Evolutionary conservation across 148 eudicot genomes (phyloP), one percentile per base, ranked within the genome.

Genomic region (Dysphania ambrosioides): DNA sequence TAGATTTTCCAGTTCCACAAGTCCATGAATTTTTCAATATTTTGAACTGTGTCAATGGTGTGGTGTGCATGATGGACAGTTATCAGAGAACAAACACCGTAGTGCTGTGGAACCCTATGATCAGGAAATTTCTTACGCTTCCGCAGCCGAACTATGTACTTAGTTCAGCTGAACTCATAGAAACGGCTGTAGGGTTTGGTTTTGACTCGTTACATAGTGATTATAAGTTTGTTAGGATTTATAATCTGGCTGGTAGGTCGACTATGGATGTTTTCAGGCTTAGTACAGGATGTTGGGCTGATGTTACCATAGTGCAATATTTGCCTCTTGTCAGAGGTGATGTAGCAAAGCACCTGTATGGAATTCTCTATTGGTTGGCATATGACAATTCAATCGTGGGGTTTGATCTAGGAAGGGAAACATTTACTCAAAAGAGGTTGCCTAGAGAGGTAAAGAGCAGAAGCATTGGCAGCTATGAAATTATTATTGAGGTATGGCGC

Each of bases 71-170:
- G 49, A 16, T 47, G 55, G 60, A 70, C 16, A 41, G 55, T 31
- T 40, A 67, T 16, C 71, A 67, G 12, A 67, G 71, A 42, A 40
- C 31, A 3, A 41, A 40, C 31, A 38, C 71, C 26, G 26, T 69
- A 23, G 21, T 76, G 65, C 38, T 77, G 26, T 77, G 79, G 79
- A 77, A 77, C 32, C 79, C 79, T 7, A n/a, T 63, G 15, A 77
- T 77, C 21, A 69, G 62, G 35, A 77, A 44, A 49, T 30, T 38
- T 36, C 36, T 70, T 29, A 70, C 56, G 30, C 35, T 77, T 44
- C 69, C 70, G 6, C 60, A 47, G 6, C 35, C 74, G 10, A 32
- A 40, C 8, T n/a, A 23, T 19, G 42, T 49, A 24, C 26, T 30
- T 10, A 30, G 6, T 9, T 0, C 18, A 8, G 11, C 4, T 27